Conservation (phyloP, 345 rosid genomes). For the Leavenworthia alabamica region DNA sequence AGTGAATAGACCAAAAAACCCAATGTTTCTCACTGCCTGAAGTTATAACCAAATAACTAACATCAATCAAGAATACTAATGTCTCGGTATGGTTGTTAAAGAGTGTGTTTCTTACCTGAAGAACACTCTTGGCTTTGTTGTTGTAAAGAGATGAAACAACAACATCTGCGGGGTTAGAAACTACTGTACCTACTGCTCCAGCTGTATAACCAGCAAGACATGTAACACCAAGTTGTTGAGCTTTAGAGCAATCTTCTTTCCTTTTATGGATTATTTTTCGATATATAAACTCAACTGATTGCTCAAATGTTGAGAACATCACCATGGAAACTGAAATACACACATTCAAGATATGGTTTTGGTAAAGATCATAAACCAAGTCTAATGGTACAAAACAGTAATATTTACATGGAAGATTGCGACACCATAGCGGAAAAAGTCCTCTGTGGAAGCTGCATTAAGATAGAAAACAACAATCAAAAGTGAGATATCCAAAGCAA, state of each 20-base stretch:
- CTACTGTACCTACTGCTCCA: slow-evolving; percentile 56
- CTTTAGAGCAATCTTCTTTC: slow-evolving; percentile 56
- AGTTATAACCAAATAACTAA: slow-evolving; percentile 7
- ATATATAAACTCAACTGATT: slow-evolving; percentile 53
- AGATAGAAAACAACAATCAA: slow-evolving; percentile 3
- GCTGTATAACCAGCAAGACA: slow-evolving; percentile 73
- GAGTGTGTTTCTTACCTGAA: slow-evolving; percentile 38
- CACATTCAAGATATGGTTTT: background rate
- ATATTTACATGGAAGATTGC: slow-evolving; percentile 35
- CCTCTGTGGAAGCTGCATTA: slow-evolving; percentile 34
- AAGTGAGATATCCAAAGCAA: slow-evolving; percentile 3
- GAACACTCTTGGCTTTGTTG: slow-evolving; percentile 41
- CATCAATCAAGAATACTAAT: background rate
- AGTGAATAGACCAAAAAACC: slow-evolving; percentile 48
- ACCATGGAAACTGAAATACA: slow-evolving; percentile 54
- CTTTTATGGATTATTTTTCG: slow-evolving; percentile 35
- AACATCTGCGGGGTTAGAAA: slow-evolving; percentile 61
- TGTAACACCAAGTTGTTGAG: slow-evolving; percentile 66
- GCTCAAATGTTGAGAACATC: slow-evolving; percentile 77
- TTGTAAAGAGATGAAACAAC: slow-evolving; percentile 50
- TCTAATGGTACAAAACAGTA: background rate
- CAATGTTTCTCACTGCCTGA: slow-evolving; percentile 56
- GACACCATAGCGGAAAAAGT: slow-evolving; percentile 37
- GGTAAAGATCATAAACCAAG: slow-evolving; percentile 5
- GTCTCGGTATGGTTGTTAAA: background rate